Evolutionary conservation across 2,329 filamentous ascomycete genomes (phyloP).

Genomic region (Lomentospora prolificans): DNA sequence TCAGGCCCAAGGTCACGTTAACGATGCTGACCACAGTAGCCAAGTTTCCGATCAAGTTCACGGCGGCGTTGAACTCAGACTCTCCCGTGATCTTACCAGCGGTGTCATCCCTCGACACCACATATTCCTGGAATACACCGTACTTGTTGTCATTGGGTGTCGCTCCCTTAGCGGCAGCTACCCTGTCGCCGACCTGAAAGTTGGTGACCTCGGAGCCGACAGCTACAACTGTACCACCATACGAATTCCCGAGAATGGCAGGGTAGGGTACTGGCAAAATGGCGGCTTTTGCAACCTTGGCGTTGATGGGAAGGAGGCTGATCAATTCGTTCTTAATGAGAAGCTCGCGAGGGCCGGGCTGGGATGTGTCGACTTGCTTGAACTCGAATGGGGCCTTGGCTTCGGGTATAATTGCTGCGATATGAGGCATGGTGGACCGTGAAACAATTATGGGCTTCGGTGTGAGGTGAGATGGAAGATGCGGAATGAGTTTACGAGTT

Average conservation of each 20-base stretch:
- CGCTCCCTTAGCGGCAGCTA: slow-evolving; percentile 13
- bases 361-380: slow-evolving; percentile 8
- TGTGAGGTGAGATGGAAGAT: no score
- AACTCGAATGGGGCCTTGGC: slow-evolving; percentile 9
- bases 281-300: slow-evolving; percentile 17
- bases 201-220: slow-evolving; percentile 19
- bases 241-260: slow-evolving; percentile 18
- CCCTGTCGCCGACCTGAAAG: slow-evolving; percentile 22
- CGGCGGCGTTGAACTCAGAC: slow-evolving; percentile 15
- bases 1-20: slow-evolving; percentile 1
- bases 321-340: slow-evolving; percentile 18
- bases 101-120: slow-evolving; percentile 11
- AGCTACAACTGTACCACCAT: slow-evolving; percentile 21
- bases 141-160: slow-evolving; percentile 12
- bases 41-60: slow-evolving; percentile 17
- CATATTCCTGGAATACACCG: slow-evolving; percentile 16
- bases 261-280: slow-evolving; percentile 17
- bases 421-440: background rate
- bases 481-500: no score
- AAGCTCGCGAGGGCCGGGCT: slow-evolving; percentile 15
- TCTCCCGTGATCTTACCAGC: slow-evolving; percentile 15
- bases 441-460: no score
- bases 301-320: slow-evolving; percentile 20
- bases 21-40: slow-evolving; percentile 17
- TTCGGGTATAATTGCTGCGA: slow-evolving; percentile 10